Base-by-base conservation (phyloP, 495 filamentous ascomycete species). In the Aspergillus wentii region DNA sequence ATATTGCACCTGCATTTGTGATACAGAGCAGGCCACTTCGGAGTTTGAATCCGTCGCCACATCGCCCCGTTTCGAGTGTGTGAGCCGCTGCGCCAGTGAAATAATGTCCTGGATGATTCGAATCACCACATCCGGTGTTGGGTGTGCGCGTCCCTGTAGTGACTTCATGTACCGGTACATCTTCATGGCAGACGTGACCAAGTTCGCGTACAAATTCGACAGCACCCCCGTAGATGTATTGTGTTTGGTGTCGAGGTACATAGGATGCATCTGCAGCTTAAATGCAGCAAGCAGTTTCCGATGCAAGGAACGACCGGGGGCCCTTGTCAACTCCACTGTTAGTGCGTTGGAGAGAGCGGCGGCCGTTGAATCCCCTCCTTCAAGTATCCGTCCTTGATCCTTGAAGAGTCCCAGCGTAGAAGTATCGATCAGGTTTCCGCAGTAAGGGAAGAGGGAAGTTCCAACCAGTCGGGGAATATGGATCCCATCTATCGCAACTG, bases 161-260 rank as follows among this genome's bases (percentile, higher is more conserved):
- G 75, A 78, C 26, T 76, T 76, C 33, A 74, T 69, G 46, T 96
- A 94, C 6, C 82, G 78, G 66, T 87, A 90, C 70, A 85, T 85
- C 57, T 90, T 94, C 59, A 81, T 83, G 1, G 86, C 89, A 3
- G 82, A 73, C 41, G 89, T 86, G 20, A 73, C 39, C 41, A 95
- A 89, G 25, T 76, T 81, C 4, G 76, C 64, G 55, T 89, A 82
- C 10, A 94, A 61, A 49, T 91, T 95, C 5, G 59, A 57, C 3
- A 94, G 62, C 3, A 91, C 85, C 0, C 78, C 85, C 1, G 50
- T 30, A 2, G 74, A 48, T 5, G 79, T 78, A 55, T 96, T 97
- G 63, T 90, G 83, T 4, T 68, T 61, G 3, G 85, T 87, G 53
- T 95, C 90, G 40, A 92, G 82, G 57, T 91, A 90, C 83, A 95